Evolutionary conservation across 768 basidiomycete genomes (phyloP).

Genomic region (Cyathus striatus): DNA sequence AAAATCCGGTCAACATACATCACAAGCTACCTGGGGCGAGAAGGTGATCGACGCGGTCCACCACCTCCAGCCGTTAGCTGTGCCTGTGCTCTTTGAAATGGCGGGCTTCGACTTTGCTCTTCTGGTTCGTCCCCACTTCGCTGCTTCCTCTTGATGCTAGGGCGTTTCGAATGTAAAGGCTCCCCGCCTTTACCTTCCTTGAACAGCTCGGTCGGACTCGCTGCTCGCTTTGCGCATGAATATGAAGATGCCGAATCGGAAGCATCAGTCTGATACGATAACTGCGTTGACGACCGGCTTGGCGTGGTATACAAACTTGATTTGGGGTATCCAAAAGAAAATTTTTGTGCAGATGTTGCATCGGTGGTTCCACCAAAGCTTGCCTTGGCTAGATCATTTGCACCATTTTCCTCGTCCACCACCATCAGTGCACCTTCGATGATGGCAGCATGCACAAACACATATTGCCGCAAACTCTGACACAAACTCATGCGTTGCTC

Average conservation of each 20-base stretch:
- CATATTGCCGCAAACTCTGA: conserved; percentile 91
- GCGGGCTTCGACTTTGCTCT: conserved; percentile 5
- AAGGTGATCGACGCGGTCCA: not conserved
- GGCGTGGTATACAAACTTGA: too few species aligned
- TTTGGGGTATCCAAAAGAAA: conserved; percentile 3
- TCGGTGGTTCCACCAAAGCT: not conserved
- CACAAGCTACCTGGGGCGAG: not conserved
- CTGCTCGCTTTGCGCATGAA: conserved; percentile 55
- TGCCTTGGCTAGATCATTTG: conserved; percentile 7
- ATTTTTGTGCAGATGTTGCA: not conserved
- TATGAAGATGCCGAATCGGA: conserved; percentile 20
- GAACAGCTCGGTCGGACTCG: conserved; percentile 66
- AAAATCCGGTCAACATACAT: too few species aligned
- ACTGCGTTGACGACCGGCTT: too few species aligned
- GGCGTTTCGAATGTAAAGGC: conserved; percentile 55
- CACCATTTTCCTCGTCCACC: conserved; percentile 63
- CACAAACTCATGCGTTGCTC: conserved; percentile 96
- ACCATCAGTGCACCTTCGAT: conserved; percentile 77
- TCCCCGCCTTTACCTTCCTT: conserved; percentile 59
- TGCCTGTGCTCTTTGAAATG: not conserved
- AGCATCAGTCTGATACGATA: too few species aligned
- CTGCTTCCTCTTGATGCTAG: conserved; percentile 53
- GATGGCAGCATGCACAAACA: conserved; percentile 86
- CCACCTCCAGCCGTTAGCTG: not conserved
- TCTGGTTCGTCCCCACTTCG: conserved; percentile 11